Evolutionary conservation across 768 basidiomycete species (phyloP).

Genomic region (Rhodosporidiobolus sp.): DNA sequence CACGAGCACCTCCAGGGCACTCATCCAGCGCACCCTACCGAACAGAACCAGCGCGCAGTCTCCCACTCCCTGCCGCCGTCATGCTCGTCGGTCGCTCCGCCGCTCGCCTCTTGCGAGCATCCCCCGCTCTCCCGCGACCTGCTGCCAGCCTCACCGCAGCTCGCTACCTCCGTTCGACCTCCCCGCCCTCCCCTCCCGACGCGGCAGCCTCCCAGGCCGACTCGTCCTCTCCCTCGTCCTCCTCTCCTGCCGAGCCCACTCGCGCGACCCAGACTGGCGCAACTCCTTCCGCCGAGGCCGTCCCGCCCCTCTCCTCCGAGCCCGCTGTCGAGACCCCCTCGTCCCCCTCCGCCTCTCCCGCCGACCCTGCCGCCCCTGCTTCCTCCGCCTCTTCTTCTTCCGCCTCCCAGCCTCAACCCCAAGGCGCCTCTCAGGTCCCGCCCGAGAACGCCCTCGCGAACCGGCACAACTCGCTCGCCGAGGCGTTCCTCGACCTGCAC

Average conservation of each 20-base stretch:
- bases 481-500: constrained; percentile 43
- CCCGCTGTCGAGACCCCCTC: neutral
- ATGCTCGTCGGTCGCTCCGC: constrained; percentile 20
- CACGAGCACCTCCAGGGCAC: no score
- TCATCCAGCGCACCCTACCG: no score
- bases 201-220: constrained; percentile 7
- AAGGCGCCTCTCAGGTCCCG: neutral
- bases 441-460: constrained; percentile 25
- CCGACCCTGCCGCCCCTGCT: constrained; percentile 11
- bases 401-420: neutral
- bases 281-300: neutral
- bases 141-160: neutral
- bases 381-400: neutral
- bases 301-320: constrained; percentile 10
- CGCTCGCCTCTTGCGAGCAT: neutral
- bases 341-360: neutral
- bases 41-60: neutral
- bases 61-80: neutral
- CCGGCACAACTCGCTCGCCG: constrained; percentile 29
- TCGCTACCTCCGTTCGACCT: constrained; percentile 18
- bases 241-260: neutral
- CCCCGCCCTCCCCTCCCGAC: constrained; percentile 5
- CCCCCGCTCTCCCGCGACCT: neutral
- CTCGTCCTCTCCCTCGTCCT: constrained; percentile 4
- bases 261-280: constrained; percentile 14